Evolutionary conservation across 1,284 basidiomycete species (phyloP).

Genomic region (Ganoderma sinense): DNA sequence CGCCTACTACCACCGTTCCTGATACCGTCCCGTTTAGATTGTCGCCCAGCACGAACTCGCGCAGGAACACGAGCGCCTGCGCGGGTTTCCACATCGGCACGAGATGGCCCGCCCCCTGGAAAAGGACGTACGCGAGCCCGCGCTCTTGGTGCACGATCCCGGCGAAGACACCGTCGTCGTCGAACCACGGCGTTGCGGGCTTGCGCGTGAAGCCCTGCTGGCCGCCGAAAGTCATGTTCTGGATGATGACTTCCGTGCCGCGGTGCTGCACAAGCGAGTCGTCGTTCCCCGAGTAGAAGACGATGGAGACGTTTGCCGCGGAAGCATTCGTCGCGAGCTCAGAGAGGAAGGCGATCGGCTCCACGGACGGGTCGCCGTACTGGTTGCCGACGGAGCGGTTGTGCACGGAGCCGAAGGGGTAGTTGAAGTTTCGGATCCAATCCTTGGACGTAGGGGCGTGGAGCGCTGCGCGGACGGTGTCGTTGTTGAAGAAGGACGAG

Average conservation of each 20-base stretch:
- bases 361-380: slow-evolving; percentile 52
- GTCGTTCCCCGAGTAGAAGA: slow-evolving; percentile 43
- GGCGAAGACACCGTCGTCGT: slow-evolving; percentile 38
- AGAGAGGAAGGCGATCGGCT: slow-evolving; percentile 41
- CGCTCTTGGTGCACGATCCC: slow-evolving; percentile 45
- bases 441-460: slow-evolving; percentile 70
- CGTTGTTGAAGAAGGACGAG: slow-evolving; percentile 66
- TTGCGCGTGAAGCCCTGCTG: slow-evolving; percentile 70
- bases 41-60: slow-evolving; percentile 41
- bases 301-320: slow-evolving; percentile 36
- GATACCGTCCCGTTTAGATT: slow-evolving; percentile 40
- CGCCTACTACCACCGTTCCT: slow-evolving; percentile 49
- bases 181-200: slow-evolving; percentile 63
- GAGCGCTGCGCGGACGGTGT: slow-evolving; percentile 59
- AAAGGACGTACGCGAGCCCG: slow-evolving; percentile 40
- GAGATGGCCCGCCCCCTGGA: slow-evolving; percentile 41
- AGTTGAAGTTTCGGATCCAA: slow-evolving; percentile 57
- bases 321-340: slow-evolving; percentile 40
- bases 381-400: slow-evolving; percentile 31
- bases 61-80: slow-evolving; percentile 43
- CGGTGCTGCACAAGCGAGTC: slow-evolving; percentile 37
- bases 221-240: slow-evolving; percentile 58
- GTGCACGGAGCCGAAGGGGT: slow-evolving; percentile 53
- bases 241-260: slow-evolving; percentile 59
- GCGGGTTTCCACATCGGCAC: slow-evolving; percentile 40